These are phyloP conservation scores for Diaporthe nobilis DNA, from an alignment of 2,329 filamentous ascomycete genomes.

Conservation along the genomic window DNA sequence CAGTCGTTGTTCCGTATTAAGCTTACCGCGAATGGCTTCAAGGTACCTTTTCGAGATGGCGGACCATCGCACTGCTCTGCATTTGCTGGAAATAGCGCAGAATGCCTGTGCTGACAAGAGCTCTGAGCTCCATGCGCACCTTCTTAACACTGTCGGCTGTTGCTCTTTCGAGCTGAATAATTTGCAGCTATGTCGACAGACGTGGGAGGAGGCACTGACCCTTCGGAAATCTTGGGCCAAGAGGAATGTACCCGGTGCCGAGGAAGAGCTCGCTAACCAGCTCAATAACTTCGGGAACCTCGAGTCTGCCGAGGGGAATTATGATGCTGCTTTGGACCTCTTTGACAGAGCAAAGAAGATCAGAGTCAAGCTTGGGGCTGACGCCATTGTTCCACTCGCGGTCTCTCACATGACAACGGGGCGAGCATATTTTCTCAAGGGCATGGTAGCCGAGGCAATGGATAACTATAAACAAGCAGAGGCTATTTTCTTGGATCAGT, in stretches of 20 bases:
- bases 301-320: neutral
- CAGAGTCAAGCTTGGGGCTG: neutral
- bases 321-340: neutral
- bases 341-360: neutral
- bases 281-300: neutral
- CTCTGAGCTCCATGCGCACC: neutral
- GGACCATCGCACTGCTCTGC: neutral
- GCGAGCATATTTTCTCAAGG: neutral
- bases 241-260: neutral
- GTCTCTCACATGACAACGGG: neutral
- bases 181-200: neutral
- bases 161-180: neutral
- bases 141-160: neutral
- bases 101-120: neutral
- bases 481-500: neutral
- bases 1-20: neutral
- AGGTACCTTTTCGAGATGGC: constrained; percentile 1
- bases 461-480: neutral
- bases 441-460: neutral
- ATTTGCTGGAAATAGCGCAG: neutral
- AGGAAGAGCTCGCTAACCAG: neutral
- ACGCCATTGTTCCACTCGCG: neutral
- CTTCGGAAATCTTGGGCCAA: neutral
- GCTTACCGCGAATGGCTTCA: neutral
- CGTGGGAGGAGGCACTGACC: neutral